Conservation (phyloP, 441 rosid species). For the Viola pubescens region DNA sequence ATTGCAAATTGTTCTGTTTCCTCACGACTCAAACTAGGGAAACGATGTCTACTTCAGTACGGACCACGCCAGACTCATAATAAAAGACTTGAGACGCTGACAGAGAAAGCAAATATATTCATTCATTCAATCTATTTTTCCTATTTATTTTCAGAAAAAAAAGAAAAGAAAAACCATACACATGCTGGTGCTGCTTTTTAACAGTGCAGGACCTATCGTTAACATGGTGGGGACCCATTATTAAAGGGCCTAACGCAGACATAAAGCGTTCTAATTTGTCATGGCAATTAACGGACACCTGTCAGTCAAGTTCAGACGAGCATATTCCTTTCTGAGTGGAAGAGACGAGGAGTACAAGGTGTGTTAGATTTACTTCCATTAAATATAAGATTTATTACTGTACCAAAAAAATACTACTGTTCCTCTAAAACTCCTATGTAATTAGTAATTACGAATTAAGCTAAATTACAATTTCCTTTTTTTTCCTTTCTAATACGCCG, state of each 20-base stretch:
- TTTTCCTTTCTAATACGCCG: constrained; percentile 5
- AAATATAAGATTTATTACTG: constrained; percentile 4
- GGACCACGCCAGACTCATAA: constrained; percentile 16
- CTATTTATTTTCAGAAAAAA: not conserved
- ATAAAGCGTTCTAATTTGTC: constrained; percentile 15
- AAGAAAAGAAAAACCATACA: no score
- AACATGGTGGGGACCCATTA: constrained; percentile 21
- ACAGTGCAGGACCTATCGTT: not conserved
- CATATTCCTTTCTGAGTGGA: constrained; percentile 10
- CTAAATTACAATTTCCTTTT: not conserved
- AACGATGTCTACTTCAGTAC: constrained; percentile 20
- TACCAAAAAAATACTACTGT: not conserved
- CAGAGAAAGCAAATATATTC: constrained; percentile 12
- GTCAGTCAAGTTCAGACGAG: constrained; percentile 14
- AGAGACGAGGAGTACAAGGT: not conserved
- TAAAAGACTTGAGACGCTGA: constrained; percentile 12
- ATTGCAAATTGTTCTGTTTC: constrained; percentile 1
- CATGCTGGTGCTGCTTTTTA: not conserved
- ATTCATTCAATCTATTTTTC: not conserved
- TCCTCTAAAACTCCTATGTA: not conserved
- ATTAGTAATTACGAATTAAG: not conserved
- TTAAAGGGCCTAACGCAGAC: constrained; percentile 13
- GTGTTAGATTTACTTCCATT: constrained; percentile 8
- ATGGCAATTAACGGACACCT: constrained; percentile 11
- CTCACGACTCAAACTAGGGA: not conserved